phyloP scores from a whole-genome alignment of 306 rosid species.

The peach (Prunus persica) region DNA sequence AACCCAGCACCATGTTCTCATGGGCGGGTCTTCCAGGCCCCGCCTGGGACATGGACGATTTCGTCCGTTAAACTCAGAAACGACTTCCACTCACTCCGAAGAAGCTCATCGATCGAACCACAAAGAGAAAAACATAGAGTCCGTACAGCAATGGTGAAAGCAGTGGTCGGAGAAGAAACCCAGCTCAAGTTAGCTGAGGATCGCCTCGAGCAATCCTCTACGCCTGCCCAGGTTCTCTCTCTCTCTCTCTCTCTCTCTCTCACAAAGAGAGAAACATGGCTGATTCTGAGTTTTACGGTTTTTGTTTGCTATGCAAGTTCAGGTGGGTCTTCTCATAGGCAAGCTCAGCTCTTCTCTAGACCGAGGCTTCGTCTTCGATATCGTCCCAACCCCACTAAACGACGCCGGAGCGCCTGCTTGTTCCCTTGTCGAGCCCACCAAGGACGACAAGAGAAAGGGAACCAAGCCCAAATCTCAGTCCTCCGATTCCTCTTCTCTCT shows the following conservation, averaged over 20 bases:
- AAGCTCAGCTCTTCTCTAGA: constrained; percentile 63
- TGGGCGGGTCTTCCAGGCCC: not conserved
- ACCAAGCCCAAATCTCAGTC: constrained; percentile 57
- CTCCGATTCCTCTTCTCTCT: constrained; percentile 54
- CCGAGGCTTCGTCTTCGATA: constrained; percentile 73
- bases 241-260: constrained; percentile 1
- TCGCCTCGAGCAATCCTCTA: constrained; percentile 61
- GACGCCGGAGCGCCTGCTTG: constrained; percentile 67
- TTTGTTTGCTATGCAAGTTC: constrained; percentile 14
- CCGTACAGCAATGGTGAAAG: constrained; percentile 67
- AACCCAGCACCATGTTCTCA: not conserved
- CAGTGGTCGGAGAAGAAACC: constrained; percentile 78
- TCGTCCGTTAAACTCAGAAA: not conserved
- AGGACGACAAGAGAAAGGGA: constrained; percentile 59
- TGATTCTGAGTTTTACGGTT: constrained; percentile 2
- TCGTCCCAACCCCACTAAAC: constrained; percentile 72
- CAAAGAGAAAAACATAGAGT: not conserved
- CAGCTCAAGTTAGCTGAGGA: constrained; percentile 62
- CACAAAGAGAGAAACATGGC: not conserved
- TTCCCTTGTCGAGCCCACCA: constrained; percentile 44
- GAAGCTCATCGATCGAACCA: not conserved
- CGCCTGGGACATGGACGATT: not conserved
- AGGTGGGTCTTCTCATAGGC: constrained; percentile 85
- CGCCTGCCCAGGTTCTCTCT: constrained; percentile 51
- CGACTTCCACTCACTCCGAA: not conserved